Evolutionary conservation across 2,329 filamentous ascomycete genomes (phyloP).

Genomic region (Coleophoma eucalyptorum): DNA sequence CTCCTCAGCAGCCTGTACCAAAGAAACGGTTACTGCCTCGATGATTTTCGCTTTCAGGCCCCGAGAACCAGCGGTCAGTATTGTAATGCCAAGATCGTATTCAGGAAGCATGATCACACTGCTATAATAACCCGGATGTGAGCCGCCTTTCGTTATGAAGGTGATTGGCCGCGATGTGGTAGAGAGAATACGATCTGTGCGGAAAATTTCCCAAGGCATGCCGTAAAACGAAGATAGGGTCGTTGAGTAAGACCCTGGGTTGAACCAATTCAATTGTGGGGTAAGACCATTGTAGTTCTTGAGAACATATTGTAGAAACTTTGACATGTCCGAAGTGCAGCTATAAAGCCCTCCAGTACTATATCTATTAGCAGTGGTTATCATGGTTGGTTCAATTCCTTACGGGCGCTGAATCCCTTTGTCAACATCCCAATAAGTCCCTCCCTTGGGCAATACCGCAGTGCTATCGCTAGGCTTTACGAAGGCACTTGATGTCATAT

Average conservation of each 20-base stretch:
- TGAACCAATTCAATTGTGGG: slow-evolving; percentile 28
- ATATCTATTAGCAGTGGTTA: not conserved
- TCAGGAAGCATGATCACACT: slow-evolving; percentile 36
- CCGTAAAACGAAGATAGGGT: slow-evolving; percentile 37
- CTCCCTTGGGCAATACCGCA: slow-evolving; percentile 16
- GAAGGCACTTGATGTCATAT: not conserved
- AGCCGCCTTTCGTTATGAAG: slow-evolving; percentile 40
- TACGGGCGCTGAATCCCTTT: slow-evolving; percentile 34
- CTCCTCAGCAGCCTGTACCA: not conserved
- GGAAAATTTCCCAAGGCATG: slow-evolving; percentile 43
- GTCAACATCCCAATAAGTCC: slow-evolving; percentile 34
- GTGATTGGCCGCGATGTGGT: slow-evolving; percentile 32
- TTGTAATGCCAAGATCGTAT: slow-evolving; percentile 37
- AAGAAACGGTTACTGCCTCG: not conserved
- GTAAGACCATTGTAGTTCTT: slow-evolving; percentile 36
- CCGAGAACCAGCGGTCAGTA: slow-evolving; percentile 22
- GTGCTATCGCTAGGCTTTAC: slow-evolving; percentile 9
- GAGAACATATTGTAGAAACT: slow-evolving; percentile 37
- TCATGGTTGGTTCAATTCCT: slow-evolving; percentile 15
- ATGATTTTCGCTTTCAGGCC: not conserved
- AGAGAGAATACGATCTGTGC: slow-evolving; percentile 32
- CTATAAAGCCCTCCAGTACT: not conserved
- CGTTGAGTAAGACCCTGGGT: slow-evolving; percentile 31
- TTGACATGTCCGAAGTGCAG: slow-evolving; percentile 28
- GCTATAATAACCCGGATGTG: slow-evolving; percentile 36